A percentile compares a stretch with the other conserved stretches of the same genome.
phyloP scores from a whole-genome alignment of 78 protist species.

The Planoprotostelium fungivorum region DNA sequence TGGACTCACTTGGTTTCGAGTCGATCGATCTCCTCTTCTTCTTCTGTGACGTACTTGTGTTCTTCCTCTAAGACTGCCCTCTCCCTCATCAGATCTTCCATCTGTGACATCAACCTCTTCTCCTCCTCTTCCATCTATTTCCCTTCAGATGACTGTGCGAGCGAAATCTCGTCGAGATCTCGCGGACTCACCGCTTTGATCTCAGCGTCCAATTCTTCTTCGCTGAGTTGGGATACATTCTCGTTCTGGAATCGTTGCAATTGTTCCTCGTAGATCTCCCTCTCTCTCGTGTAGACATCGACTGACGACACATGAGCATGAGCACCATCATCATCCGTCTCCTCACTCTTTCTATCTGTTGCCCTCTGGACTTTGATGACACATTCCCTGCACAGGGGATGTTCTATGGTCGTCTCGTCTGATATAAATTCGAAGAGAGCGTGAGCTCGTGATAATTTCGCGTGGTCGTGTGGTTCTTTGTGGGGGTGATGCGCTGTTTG shows the following conservation, averaged over 20 bases:
- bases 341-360: background rate
- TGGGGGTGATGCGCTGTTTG: background rate
- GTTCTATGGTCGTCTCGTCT: background rate
- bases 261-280: background rate
- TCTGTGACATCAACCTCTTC: background rate
- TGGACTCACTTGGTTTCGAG: conserved; percentile 10
- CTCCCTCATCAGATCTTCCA: conserved; percentile 12
- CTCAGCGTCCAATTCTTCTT: background rate
- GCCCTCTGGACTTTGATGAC: background rate
- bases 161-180: background rate
- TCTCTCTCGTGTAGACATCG: background rate
- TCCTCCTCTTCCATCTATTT: conserved; percentile 27
- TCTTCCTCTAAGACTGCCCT: conserved; percentile 2
- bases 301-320: background rate
- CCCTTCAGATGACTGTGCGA: too few relatives aligned
- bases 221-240: background rate
- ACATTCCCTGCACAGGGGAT: background rate
- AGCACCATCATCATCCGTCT: background rate
- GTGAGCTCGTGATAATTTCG: background rate
- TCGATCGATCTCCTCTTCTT: background rate
- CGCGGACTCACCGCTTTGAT: background rate
- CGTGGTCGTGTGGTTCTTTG: background rate
- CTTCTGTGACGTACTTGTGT: background rate
- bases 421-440: background rate
- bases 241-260: background rate